Base-by-base conservation (phyloP, 768 basidiomycete genomes). In the Tulasnella sp. region DNA sequence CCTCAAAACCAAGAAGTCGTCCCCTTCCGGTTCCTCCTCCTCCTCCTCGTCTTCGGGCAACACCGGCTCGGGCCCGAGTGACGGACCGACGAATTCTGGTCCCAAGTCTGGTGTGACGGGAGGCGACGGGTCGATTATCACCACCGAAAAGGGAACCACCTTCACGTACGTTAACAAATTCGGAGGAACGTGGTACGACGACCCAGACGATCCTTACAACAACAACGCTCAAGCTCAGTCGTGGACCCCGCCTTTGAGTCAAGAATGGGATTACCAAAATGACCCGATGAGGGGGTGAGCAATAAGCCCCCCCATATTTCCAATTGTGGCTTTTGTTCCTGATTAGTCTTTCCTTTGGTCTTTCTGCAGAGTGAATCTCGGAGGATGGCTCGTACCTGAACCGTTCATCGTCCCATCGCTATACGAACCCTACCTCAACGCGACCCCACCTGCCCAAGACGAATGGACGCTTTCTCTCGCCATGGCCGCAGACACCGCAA, bases 111-210 rank as follows among this genome's bases (percentile, higher is more conserved):
- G 82, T 1, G 82, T 83, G 14, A 85, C 49, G 19, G 97, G 97
- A 70, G 89, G 89, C 29, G 89, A 93, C 80, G 96, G 95, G 19
- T 91, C 88, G 76, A 86, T 84, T 9, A 85, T 97, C 77, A 91
- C 90, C 1, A 87, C 88, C 80, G 93, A 92, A 15, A 91, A 97
- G 81, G 97, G 97, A 9, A 86, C 89, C 15, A 93, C 90, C 0
- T 92, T 96, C 82, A 89, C 85, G 0, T 99, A 99, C 83, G 80
- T 79, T 54, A 99, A 98, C 83, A 67, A 87, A 1, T 93, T 93
- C 81, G 94, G 94, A 78, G 97, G 97, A 1, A 85, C 81, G 77
- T 99, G 97, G 97, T 93, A 94, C 80, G 91, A 88, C 83, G 92
- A 97, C 81, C 86, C 89, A 39, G 87, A 88, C 38, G 88, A 96